Percentiles rank a stretch among this genome's conserved stretches.
Conservation (phyloP, 192 early-diverging fungal species). For the Entomortierella chlamydospora region DNA sequence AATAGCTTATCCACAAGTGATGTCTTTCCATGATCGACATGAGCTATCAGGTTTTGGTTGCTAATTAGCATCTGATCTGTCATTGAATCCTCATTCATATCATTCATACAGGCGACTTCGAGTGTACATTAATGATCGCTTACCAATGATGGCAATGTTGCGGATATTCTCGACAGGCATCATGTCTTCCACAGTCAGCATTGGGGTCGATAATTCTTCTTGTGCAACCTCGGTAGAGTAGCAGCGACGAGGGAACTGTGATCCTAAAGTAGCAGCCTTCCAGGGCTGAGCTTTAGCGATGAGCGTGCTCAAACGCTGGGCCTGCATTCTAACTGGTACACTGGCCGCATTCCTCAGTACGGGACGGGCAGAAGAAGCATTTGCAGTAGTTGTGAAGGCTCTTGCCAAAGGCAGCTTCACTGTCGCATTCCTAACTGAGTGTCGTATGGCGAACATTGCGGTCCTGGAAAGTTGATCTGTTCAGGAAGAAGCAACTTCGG, state of each 20-base stretch:
- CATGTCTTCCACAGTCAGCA: conserved; percentile 47
- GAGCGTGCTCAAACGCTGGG: conserved; percentile 20
- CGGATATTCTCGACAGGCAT: conserved; percentile 55
- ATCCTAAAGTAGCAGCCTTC: conserved; percentile 9
- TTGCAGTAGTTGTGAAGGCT: conserved; percentile 1
- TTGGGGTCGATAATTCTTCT: conserved; percentile 22
- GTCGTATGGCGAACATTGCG: conserved; percentile 38
- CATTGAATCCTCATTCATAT: too few relatives aligned
- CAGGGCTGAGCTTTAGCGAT: conserved; percentile 16
- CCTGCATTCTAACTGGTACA: conserved; percentile 19
- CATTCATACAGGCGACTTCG: too few relatives aligned
- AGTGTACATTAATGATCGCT: too few relatives aligned
- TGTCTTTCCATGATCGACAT: conserved; percentile 92
- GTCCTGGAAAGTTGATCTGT: conserved; percentile 1
- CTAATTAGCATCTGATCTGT: neutral
- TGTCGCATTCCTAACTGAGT: conserved; percentile 20
- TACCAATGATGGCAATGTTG: conserved; percentile 56
- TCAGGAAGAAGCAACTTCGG: conserved; percentile 9
- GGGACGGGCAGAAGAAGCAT: conserved; percentile 1
- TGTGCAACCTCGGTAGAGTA: conserved; percentile 30
- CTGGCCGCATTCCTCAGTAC: conserved; percentile 9
- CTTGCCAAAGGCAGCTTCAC: conserved; percentile 23
- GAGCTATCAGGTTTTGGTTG: conserved; percentile 62
- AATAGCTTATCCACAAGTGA: conserved; percentile 60
- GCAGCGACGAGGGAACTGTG: conserved; percentile 26